phyloP scores from a whole-genome alignment of 139 green algal genomes.

The Tetraselmis chui region DNA sequence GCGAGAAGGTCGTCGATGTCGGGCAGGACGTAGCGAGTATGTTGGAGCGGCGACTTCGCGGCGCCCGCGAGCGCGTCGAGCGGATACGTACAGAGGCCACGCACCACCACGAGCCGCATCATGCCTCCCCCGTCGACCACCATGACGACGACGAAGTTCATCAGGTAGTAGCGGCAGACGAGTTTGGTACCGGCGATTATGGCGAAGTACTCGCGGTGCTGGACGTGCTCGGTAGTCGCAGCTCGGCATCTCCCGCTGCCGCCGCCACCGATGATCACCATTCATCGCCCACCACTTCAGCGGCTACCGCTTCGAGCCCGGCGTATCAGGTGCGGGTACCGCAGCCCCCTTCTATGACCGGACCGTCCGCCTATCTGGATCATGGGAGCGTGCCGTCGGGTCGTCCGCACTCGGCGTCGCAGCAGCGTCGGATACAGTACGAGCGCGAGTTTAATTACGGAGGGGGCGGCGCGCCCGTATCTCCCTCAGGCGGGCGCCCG shows the following conservation, averaged over 20 bases:
- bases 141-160: not conserved
- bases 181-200: not conserved
- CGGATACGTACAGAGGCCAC: not conserved
- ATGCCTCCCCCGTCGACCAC: not conserved
- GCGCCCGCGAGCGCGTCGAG: not conserved
- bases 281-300: not conserved
- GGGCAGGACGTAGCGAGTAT: not conserved
- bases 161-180: not conserved
- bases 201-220: not conserved
- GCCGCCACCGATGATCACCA: not conserved
- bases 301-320: not conserved
- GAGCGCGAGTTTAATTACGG: not conserved
- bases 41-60: not conserved
- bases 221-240: not conserved
- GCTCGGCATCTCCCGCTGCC: not conserved
- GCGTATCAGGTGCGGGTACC: too few species aligned
- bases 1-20: not conserved
- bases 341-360: too few species aligned
- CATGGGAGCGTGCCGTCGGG: too few species aligned
- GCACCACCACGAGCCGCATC: not conserved
- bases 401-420: not conserved
- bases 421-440: not conserved
- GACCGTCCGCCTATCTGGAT: not conserved
- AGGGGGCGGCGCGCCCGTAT: too few species aligned
- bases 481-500: not conserved